Base-by-base conservation (phyloP, 768 basidiomycete species). In the Lactarius quietus region DNA sequence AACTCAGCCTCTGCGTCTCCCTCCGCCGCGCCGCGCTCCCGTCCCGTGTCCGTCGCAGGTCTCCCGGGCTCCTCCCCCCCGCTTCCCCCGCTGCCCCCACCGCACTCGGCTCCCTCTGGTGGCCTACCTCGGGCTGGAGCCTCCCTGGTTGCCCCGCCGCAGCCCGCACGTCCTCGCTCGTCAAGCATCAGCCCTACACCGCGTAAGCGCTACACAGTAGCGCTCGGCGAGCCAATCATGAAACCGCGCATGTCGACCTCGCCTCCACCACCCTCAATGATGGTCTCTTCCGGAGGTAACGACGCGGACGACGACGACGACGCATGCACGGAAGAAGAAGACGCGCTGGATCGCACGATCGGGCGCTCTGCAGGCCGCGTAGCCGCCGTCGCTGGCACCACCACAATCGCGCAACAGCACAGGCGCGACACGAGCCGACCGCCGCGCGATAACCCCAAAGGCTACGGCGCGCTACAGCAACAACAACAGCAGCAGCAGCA, bases 181-280 rank as follows among this genome's bases (percentile, higher is more conserved):
- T 77, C 80, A 6, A 88, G 86, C 70, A 81, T 86, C 1, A 91
- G 89, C 3, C 90, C 92, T 2, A 77, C 83, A 0, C 76, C 80
- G 1, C 78, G 92, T 65, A 94, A 94, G 71, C 82, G 92, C 43
- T 93, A 94, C 72, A 93, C 92, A 0, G 92, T 93, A 36, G 92
- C 92, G 0, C 81, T 94, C 0, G 91, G 90, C 12, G 88, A 84
- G 3, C 87, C 90, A 0, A 85, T 91, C 65, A 81, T 84, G 67
- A 67, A 68, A 41, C 62, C 72, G 2, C 54, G 67, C 39, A 48
- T 70, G 6, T 72, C 72, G 29, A 58, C 69, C 4, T 67, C 72
- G 23, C 61, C 70, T 4, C 45, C 69, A 5, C 64, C 68, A 5
- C 71, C 73, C 17, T 64, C 70, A 31, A 57, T 62, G 29, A 51